Evolutionary conservation across 306 rosid genomes (phyloP).

Genomic region (Ochetophila trinervis): DNA sequence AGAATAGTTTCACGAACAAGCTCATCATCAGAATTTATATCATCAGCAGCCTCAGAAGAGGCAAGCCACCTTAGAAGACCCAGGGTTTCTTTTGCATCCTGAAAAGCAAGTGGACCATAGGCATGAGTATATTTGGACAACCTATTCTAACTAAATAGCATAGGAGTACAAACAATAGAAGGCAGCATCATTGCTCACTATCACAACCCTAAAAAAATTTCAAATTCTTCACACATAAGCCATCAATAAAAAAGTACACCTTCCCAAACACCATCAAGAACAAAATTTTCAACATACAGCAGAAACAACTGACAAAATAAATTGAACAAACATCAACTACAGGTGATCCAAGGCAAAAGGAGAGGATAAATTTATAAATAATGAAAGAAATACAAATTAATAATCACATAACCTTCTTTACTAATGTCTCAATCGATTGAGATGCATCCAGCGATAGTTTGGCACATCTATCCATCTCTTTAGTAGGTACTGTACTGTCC

Average conservation of each 20-base stretch:
- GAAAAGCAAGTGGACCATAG: slow-evolving; percentile 25
- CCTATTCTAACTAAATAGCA: neutral
- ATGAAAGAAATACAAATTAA: slow-evolving; percentile 6
- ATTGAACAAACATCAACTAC: too few relatives aligned
- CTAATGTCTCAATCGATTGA: slow-evolving; percentile 29
- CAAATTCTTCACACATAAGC: too few relatives aligned
- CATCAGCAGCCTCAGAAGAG: slow-evolving; percentile 71
- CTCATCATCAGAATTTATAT: slow-evolving; percentile 80
- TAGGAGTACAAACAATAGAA: neutral
- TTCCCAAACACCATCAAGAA: neutral
- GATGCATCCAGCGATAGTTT: slow-evolving; percentile 44
- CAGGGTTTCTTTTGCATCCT: slow-evolving; percentile 69
- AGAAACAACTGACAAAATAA: too few relatives aligned
- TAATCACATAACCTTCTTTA: slow-evolving; percentile 37
- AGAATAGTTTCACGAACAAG: slow-evolving; percentile 70
- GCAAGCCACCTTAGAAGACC: slow-evolving; percentile 85
- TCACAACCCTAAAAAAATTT: neutral
- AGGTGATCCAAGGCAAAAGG: too few relatives aligned
- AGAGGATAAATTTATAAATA: neutral
- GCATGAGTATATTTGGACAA: slow-evolving; percentile 17
- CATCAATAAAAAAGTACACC: neutral
- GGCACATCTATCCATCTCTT: slow-evolving; percentile 32
- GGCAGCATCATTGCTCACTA: slow-evolving; percentile 5
- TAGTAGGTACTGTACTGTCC: slow-evolving; percentile 28
- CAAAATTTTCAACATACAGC: too few relatives aligned